Percentiles rank a stretch among this genome's conserved stretches.
Conservation (phyloP, 305 asterid genomes). For the Fraxinus sp. region DNA sequence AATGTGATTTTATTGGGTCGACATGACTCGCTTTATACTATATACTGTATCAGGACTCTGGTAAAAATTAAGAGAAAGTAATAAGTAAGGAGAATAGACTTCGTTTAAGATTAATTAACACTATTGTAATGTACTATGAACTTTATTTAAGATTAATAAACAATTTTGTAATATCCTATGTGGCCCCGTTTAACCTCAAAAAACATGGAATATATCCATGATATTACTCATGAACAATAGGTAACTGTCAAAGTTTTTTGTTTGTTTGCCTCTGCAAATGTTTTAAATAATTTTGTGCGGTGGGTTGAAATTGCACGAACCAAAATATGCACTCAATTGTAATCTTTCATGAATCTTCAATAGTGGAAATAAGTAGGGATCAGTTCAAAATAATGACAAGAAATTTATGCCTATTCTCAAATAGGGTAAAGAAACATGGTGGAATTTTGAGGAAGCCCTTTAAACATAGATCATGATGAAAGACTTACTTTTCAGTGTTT, state of each 20-base stretch:
- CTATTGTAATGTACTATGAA: background rate
- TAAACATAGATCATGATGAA: background rate
- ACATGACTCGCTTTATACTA: background rate
- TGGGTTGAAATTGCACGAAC: background rate
- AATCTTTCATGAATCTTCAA: conserved; percentile 47
- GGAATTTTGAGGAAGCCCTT: background rate
- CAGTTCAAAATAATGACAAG: conserved; percentile 27
- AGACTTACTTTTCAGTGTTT: background rate
- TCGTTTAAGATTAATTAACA: background rate
- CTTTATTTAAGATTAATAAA: background rate
- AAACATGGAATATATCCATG: background rate
- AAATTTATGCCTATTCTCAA: background rate
- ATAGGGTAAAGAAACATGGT: background rate
- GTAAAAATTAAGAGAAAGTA: background rate
- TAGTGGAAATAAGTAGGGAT: conserved; percentile 24
- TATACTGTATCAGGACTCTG: background rate
- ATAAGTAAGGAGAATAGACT: background rate
- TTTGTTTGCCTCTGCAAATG: background rate
- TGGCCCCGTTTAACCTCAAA: background rate
- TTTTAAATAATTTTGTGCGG: background rate
- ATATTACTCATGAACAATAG: conserved; percentile 29
- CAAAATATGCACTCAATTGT: conserved; percentile 11
- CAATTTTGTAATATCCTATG: background rate
- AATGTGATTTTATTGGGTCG: background rate
- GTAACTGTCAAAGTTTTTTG: conserved; percentile 30